Conservation (phyloP, 139 green algal genomes). For the Picochlorum costavermella region DNA sequence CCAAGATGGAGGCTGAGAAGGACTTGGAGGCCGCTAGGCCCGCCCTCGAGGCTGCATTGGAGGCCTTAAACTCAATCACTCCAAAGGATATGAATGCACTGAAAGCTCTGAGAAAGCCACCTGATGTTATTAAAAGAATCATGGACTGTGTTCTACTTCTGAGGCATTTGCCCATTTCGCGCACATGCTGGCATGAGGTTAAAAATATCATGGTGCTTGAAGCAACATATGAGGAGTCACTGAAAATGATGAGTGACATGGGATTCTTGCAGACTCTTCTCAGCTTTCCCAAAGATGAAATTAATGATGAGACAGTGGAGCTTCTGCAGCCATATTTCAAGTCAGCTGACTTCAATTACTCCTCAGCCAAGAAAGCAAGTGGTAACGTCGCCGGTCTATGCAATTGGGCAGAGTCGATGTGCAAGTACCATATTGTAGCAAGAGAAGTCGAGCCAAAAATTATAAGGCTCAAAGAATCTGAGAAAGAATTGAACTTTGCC, state of each 20-base stretch:
- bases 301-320: slow-evolving; percentile 88
- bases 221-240: slow-evolving; percentile 71
- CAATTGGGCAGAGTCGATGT: slow-evolving; percentile 90
- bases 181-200: slow-evolving; percentile 47
- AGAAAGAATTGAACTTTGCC: slow-evolving; percentile 76
- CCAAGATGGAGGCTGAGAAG: slow-evolving; percentile 78
- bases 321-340: slow-evolving; percentile 86
- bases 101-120: slow-evolving; percentile 91
- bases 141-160: slow-evolving; percentile 91
- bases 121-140: slow-evolving; percentile 92
- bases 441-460: slow-evolving; percentile 95
- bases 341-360: slow-evolving; percentile 85
- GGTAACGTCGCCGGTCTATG: slow-evolving; percentile 84
- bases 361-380: slow-evolving; percentile 73
- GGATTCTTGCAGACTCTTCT: slow-evolving; percentile 76
- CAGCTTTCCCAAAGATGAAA: slow-evolving; percentile 90
- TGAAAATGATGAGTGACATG: slow-evolving; percentile 93
- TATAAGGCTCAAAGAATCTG: slow-evolving; percentile 60
- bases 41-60: slow-evolving; percentile 78
- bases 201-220: slow-evolving; percentile 73
- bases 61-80: slow-evolving; percentile 82
- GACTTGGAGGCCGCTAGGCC: slow-evolving; percentile 86
- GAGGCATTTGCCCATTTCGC: slow-evolving; percentile 11
- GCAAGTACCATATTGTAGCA: slow-evolving; percentile 85
- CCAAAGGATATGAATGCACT: slow-evolving; percentile 80